Base-by-base conservation (phyloP, 176 grass and related monocot genomes). In the Aegilops speltoides region DNA sequence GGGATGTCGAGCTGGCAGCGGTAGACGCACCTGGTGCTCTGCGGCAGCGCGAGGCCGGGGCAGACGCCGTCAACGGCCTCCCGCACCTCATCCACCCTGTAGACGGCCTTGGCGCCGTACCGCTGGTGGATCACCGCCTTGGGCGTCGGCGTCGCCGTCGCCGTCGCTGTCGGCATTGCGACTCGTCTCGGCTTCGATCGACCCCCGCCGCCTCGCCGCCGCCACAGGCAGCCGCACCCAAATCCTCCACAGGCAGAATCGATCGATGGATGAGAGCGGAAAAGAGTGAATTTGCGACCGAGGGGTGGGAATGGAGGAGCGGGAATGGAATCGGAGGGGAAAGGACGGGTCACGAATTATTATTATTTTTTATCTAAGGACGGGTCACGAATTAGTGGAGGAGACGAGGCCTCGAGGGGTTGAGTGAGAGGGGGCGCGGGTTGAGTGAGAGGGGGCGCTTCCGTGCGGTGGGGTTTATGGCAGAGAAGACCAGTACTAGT, bases 71-170 rank as follows among this genome's bases (percentile, higher is more conserved):
- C 89, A 59, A 82, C 76, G 52, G 37, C 73, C 64, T 98, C 87
- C 62, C 78, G 63, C 52, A 90, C 90, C 88, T 98, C 93, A 79
- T 98, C 91, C 32, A 88, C 81, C 32, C 71, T 85, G 85, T 98
- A 98, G 46, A 81, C 52, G 68, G 93, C 93, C 40, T 87, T 86
- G 22, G 14, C 20, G 26, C 89, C 93, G 88, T 79, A 98, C 52
- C 87, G 90, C 84, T 98, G 91, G 86, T 98, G 86, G 76, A 98
- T 79, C 85, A 98, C 52, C 70, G 93, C 96, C 91, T 98, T 98
- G 40, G 96, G 91, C 36, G 96, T 95, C 31, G 86, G 13, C 26
- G 71, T 28, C 78, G 84, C 72, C 87, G 85, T 54, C 52, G 83
- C 46, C 46, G 48, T 68, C 52, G 83, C 46, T 14, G 48, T 68